A percentile compares a stretch with the other conserved stretches of the same genome.
phyloP scores from a whole-genome alignment of 23 red algal genomes.

The Agarophyton chilense region DNA sequence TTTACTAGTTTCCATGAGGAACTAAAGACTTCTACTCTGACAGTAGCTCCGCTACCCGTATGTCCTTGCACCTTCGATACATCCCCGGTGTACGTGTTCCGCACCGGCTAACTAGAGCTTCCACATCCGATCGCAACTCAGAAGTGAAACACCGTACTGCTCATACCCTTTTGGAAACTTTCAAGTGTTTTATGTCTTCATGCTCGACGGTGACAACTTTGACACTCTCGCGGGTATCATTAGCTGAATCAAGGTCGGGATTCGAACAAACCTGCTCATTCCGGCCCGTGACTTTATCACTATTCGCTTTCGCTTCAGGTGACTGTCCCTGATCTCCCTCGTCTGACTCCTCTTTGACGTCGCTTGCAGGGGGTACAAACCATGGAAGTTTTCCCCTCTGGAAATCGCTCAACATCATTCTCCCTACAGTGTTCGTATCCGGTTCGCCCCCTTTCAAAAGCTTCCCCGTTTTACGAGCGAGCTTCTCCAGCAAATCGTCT shows the following conservation, averaged over 20 bases:
- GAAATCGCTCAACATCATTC: slow-evolving; percentile 88
- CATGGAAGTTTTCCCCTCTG: slow-evolving; percentile 93
- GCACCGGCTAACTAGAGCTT: too few species aligned
- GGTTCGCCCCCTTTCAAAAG: slow-evolving; percentile 87
- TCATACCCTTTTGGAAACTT: slow-evolving; percentile 27
- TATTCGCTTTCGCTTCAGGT: not conserved
- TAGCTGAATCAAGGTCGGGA: not conserved
- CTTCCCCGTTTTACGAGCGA: slow-evolving; percentile 78
- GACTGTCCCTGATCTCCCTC: not conserved
- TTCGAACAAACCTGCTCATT: not conserved
- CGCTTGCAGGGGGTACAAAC: slow-evolving; percentile 78
- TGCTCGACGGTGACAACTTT: slow-evolving; percentile 21
- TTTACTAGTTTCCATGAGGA: not conserved
- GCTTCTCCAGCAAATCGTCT: slow-evolving; percentile 85
- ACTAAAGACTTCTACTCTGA: too few species aligned
- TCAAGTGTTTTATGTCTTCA: slow-evolving; percentile 39
- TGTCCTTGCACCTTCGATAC: too few species aligned
- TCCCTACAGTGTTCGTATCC: slow-evolving; percentile 76
- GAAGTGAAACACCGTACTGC: too few species aligned
- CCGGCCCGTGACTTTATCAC: not conserved
- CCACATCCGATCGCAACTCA: too few species aligned
- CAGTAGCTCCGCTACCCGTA: too few species aligned
- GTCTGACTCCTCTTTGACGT: slow-evolving; percentile 24
- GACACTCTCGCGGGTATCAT: not conserved
- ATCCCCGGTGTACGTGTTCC: too few species aligned